Evolutionary conservation across 352 stramenopile genomes (phyloP), one percentile per base, ranked within the genome.

Genomic region (Chloridella minuta): DNA sequence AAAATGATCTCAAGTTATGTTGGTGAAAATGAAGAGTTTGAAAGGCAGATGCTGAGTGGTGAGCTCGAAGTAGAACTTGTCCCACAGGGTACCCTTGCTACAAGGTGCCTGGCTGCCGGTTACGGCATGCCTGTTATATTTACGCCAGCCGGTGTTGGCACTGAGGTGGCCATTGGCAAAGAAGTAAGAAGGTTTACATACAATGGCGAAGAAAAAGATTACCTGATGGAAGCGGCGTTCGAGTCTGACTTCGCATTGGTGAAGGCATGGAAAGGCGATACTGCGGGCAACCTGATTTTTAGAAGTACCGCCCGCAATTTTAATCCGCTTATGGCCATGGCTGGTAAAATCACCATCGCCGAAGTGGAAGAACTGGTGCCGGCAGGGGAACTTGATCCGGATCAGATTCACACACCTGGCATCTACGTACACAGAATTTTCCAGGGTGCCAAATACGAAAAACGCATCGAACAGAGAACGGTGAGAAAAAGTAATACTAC

Each of bases 361-460:
- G 95, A 98, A 90, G 95, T 97, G 25, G 94, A 98, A 90, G 92
- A 94, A 66, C 92, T 98, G 87, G 94, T 98, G 0, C 89, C 93
- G 86, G 91, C 93, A 2, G 95, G 94, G 23, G 91, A 95, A n/a
- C 91, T 98, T 21, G 90, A 96, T 87, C 94, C 95, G 28, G 92
- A 97, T 88, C 91, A 97, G 28, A 93, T 98, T 80, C 94, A 98
- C 88, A 87, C 97, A 4, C 94, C 94, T 22, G 94, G 95, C 80
- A 93, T 98, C 16, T 98, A 97, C 88, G 94, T 98, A 3, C 90
- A 98, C 87, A 93, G 95, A 86, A 92, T 98, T 80, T 96, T 97
- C 88, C 91, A 94, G 88, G 93, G 93, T 16, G 89, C 88, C 25
- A 90, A 91, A 21, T 92, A 92, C 86, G 93, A 97, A 86, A 98